Conservation (phyloP, 371 early-diverging fungal genomes). For the Capillidium heterosporum region DNA sequence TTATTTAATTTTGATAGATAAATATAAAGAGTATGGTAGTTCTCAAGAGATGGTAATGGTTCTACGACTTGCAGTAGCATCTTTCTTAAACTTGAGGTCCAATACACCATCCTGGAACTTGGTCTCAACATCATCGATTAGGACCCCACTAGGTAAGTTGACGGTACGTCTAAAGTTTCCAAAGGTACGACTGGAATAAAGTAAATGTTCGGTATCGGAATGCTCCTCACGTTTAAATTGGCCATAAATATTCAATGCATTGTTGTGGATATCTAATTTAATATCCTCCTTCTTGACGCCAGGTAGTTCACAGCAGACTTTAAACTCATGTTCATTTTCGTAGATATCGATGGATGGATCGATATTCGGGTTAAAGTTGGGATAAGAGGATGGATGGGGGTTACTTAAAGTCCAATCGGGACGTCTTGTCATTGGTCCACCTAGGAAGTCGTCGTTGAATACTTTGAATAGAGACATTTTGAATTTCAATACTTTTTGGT, state of each 20-base stretch:
- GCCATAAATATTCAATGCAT: slow-evolving; percentile 13
- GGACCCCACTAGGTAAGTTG: slow-evolving; percentile 24
- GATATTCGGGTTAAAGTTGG: slow-evolving; percentile 9
- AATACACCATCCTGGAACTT: slow-evolving; percentile 35
- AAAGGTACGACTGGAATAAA: slow-evolving; percentile 24
- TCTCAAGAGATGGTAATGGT: no score
- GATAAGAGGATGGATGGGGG: no score
- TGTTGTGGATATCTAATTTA: slow-evolving; percentile 11
- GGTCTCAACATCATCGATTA: slow-evolving; percentile 23
- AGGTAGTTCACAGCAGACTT: slow-evolving; percentile 24
- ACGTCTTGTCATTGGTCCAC: no score
- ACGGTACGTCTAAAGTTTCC: slow-evolving; percentile 32
- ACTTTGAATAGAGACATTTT: no score
- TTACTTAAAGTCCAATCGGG: no score
- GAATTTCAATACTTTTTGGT: no score
- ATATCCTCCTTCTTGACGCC: slow-evolving; percentile 28
- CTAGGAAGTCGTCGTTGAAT: no score
- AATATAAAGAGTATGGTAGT: no score
- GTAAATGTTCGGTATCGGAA: slow-evolving; percentile 17
- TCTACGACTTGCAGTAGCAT: no score
- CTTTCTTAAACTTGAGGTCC: slow-evolving; percentile 25
- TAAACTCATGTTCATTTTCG: slow-evolving; percentile 20
- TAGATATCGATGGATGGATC: slow-evolving; percentile 21
- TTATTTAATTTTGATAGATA: no score
- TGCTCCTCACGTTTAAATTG: slow-evolving; percentile 18